A percentile compares a stretch with the other conserved stretches of the same genome.
phyloP scores from a whole-genome alignment of 805 yeast genomes.

The Candida pini region DNA sequence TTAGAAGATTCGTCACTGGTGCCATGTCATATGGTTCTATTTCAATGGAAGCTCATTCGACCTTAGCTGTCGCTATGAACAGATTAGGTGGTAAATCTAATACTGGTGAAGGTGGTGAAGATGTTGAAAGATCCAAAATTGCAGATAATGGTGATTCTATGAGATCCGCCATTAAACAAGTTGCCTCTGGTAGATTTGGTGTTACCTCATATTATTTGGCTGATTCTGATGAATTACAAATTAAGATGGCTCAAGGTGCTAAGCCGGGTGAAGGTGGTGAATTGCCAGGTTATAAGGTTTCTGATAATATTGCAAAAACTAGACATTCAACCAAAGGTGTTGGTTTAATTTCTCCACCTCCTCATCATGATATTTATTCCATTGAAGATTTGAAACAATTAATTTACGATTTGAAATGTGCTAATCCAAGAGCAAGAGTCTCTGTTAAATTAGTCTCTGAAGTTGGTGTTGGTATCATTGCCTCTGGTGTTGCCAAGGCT shows the following conservation, averaged over 20 bases:
- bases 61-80: constrained; percentile 97
- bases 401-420: constrained; percentile 92
- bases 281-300: constrained; percentile 90
- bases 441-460: constrained; percentile 96
- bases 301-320: constrained; percentile 83
- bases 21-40: constrained; percentile 99
- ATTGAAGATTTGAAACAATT: constrained; percentile 97
- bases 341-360: constrained; percentile 96
- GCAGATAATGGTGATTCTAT: constrained; percentile 90
- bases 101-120: constrained; percentile 99
- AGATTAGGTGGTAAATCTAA: constrained; percentile 95
- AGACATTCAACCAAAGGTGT: constrained; percentile 97
- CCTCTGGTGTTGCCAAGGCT: constrained; percentile 98
- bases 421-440: constrained; percentile 95
- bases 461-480: constrained; percentile 98
- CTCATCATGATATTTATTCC: constrained; percentile 97
- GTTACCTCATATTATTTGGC: constrained; percentile 91
- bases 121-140: constrained; percentile 78
- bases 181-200: constrained; percentile 97
- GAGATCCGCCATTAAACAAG: constrained; percentile 98
- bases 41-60: constrained; percentile 97
- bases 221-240: constrained; percentile 96
- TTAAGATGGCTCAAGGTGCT: constrained; percentile 99
- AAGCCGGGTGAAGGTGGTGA: constrained; percentile 99
- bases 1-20: constrained; percentile 96